Conservation (phyloP, 2,329 filamentous ascomycete genomes). For the Beauveria scarabaeidicola region DNA sequence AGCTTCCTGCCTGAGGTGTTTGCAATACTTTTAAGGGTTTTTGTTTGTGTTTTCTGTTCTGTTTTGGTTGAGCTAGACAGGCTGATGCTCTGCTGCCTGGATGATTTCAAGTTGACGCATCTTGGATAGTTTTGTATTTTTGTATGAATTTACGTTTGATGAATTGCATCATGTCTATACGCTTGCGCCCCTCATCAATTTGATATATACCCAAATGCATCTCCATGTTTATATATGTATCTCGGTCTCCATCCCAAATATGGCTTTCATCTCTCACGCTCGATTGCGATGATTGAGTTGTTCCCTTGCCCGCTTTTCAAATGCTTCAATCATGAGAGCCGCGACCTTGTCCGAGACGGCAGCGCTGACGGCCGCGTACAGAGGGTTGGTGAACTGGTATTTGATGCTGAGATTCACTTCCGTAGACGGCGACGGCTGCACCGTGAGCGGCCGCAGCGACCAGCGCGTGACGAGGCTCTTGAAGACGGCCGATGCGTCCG, state of each 20-base stretch:
- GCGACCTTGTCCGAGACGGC: conserved; percentile 79
- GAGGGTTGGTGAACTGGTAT: conserved; percentile 81
- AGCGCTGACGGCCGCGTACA: conserved; percentile 74
- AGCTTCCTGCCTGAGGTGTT: background rate
- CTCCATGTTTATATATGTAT: background rate
- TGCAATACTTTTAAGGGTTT: conserved; percentile 9
- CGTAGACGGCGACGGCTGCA: conserved; percentile 36
- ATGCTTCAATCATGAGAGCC: conserved; percentile 83
- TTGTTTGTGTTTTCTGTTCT: background rate
- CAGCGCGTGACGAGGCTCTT: conserved; percentile 62
- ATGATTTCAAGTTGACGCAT: background rate
- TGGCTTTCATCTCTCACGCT: background rate
- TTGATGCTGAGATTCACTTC: conserved; percentile 68
- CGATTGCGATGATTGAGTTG: conserved; percentile 4
- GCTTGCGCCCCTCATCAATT: background rate
- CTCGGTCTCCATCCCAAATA: too few relatives aligned
- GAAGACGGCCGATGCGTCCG: conserved; percentile 46
- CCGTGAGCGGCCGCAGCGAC: conserved; percentile 44
- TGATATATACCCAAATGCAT: background rate
- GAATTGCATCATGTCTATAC: background rate
- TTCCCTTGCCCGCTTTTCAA: conserved; percentile 68
- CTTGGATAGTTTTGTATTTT: background rate
- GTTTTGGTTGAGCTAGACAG: conserved; percentile 10
- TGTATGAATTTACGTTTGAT: conserved; percentile 1
- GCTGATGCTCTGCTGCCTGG: background rate